Conservation (phyloP, 352 stramenopile species). For the Pythium vanterpoolii region DNA sequence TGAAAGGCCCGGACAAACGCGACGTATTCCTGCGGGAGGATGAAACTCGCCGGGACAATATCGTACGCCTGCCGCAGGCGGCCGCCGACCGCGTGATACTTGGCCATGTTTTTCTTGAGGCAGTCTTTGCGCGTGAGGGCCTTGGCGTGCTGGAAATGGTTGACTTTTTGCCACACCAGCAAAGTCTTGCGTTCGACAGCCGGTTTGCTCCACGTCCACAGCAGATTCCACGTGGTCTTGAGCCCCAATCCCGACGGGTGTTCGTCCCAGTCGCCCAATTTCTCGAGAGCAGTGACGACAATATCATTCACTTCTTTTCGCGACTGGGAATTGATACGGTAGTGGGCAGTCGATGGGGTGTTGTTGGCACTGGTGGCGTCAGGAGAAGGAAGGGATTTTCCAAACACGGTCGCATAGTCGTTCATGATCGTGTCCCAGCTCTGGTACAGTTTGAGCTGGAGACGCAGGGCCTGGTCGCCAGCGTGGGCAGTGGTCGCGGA, state of each 20-base stretch:
- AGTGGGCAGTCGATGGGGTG: slow-evolving; percentile 48
- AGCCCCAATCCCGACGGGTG: slow-evolving; percentile 72
- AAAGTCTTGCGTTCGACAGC: slow-evolving; percentile 80
- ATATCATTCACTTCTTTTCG: slow-evolving; percentile 83
- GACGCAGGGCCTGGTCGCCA: slow-evolving; percentile 47
- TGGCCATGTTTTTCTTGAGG: slow-evolving; percentile 86
- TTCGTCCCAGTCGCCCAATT: slow-evolving; percentile 62
- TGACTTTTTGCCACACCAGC: slow-evolving; percentile 92
- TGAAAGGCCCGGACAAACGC: slow-evolving; percentile 87
- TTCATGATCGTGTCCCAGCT: slow-evolving; percentile 83
- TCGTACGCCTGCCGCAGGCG: slow-evolving; percentile 71
- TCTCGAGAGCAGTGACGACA: slow-evolving; percentile 61
- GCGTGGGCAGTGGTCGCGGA: slow-evolving; percentile 1
- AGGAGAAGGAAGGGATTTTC: slow-evolving; percentile 30
- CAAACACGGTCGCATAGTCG: slow-evolving; percentile 85
- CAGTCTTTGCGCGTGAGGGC: slow-evolving; percentile 93
- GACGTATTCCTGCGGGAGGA: slow-evolving; percentile 92
- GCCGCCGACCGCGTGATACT: slow-evolving; percentile 47
- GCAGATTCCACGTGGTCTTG: slow-evolving; percentile 90
- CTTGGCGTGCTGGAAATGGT: slow-evolving; percentile 91
- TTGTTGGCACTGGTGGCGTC: slow-evolving; percentile 27
- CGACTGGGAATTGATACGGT: slow-evolving; percentile 77
- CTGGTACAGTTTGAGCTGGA: slow-evolving; percentile 80
- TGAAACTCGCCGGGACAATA: slow-evolving; percentile 91
- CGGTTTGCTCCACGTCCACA: slow-evolving; percentile 91